These are phyloP conservation scores for Seminavis robusta DNA, from an alignment of 108 stramenopile species.

Conservation along the genomic window DNA sequence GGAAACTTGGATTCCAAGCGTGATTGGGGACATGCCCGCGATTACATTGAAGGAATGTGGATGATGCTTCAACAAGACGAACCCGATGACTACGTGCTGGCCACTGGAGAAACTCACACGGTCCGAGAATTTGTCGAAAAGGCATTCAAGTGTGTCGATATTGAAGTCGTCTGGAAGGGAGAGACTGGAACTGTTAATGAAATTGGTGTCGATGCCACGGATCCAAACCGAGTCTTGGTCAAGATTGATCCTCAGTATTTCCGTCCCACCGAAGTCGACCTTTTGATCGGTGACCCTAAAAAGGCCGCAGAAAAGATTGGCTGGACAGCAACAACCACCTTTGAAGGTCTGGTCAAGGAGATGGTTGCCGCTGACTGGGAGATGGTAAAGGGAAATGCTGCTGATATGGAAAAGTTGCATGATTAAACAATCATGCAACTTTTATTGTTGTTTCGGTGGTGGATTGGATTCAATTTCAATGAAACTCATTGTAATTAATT, in stretches of 20 bases:
- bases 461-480: too few species aligned
- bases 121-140: conserved; percentile 98
- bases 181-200: conserved; percentile 90
- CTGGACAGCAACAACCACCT: conserved; percentile 82
- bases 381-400: conserved; percentile 70
- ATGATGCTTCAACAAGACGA: conserved; percentile 95
- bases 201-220: conserved; percentile 86
- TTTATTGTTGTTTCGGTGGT: too few species aligned
- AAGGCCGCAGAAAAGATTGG: conserved; percentile 94
- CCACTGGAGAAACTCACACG: conserved; percentile 96
- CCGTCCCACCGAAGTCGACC: conserved; percentile 98
- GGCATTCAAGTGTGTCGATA: conserved; percentile 84
- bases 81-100: conserved; percentile 97
- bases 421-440: too few species aligned
- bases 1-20: conserved; percentile 99
- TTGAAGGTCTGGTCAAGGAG: conserved; percentile 89
- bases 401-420: conserved; percentile 36
- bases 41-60: conserved; percentile 99
- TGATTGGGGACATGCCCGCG: conserved; percentile 99
- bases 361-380: conserved; percentile 93
- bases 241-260: conserved; percentile 95
- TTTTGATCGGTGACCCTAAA: conserved; percentile 92
- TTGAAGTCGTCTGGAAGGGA: conserved; percentile 88
- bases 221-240: conserved; percentile 85
- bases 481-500: too few species aligned